These are phyloP conservation scores for Aspergillus fumigatus DNA, from an alignment of 2,329 filamentous ascomycete genomes.

Conservation along the genomic window DNA sequence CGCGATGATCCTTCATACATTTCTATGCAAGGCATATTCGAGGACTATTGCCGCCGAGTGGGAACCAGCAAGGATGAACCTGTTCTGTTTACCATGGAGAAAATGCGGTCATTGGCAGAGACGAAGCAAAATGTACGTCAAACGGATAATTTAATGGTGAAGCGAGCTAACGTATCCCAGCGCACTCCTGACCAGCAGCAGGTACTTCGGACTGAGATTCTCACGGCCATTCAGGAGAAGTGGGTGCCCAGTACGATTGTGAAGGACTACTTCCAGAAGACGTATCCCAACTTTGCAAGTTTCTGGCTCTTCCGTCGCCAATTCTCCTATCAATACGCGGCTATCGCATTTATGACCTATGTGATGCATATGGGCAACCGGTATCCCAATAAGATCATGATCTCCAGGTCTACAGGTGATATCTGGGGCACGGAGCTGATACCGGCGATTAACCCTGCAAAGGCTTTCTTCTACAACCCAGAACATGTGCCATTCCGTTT, in stretches of 20 bases:
- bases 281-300: slow-evolving; percentile 83
- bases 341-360: slow-evolving; percentile 97
- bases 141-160: background rate
- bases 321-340: slow-evolving; percentile 91
- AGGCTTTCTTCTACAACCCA: slow-evolving; percentile 89
- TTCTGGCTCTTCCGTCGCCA: slow-evolving; percentile 99
- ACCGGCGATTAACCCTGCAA: slow-evolving; percentile 76
- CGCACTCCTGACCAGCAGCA: slow-evolving; percentile 61
- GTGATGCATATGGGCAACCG: slow-evolving; percentile 95
- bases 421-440: slow-evolving; percentile 96
- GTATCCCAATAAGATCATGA: slow-evolving; percentile 92
- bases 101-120: slow-evolving; percentile 72
- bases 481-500: slow-evolving; percentile 96
- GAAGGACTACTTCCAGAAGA: slow-evolving; percentile 82
- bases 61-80: slow-evolving; percentile 92
- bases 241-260: slow-evolving; percentile 80
- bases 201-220: slow-evolving; percentile 80
- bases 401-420: slow-evolving; percentile 80
- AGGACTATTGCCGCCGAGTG: slow-evolving; percentile 87
- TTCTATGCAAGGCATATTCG: slow-evolving; percentile 89
- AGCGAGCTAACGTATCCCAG: slow-evolving; percentile 29
- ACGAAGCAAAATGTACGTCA: slow-evolving; percentile 53
- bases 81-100: slow-evolving; percentile 91
- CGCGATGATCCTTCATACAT: slow-evolving; percentile 94
- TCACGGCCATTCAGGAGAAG: slow-evolving; percentile 88